Base-by-base conservation (phyloP, 2,329 filamentous ascomycete species). In the Stagonosporopsis cucurbitacearum region DNA sequence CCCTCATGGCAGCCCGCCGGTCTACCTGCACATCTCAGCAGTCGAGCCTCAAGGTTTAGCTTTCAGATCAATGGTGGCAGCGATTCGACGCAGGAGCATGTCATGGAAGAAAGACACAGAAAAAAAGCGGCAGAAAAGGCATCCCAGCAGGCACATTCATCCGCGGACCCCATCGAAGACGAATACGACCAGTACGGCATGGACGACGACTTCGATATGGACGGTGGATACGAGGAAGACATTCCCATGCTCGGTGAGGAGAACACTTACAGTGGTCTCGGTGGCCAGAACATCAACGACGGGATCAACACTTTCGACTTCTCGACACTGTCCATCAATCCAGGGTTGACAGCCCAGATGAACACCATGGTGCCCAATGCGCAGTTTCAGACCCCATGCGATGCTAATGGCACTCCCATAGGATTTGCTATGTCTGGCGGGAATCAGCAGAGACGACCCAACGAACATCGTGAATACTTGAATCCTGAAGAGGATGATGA, bases 21-120 rank as follows among this genome's bases (percentile, higher is more conserved):
- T 12, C 55, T 77, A 11, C 79, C 78, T 4, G 73, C 77, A 41
- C 79, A 81, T 60, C 70, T 79, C 41, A 76, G 74, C 3, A 92
- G 89, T 70, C 90, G 88, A 11, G 90, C 90, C 0, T 92, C 89
- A 0, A 81, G 90, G 13, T 93, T 94, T 69, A 93, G 90, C 66
- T 94, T 94, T 67, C 90, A 93, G 67, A 90, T 92, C 81, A 84
- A 87, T 15, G 88, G 88, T 23, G 88, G 87, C 5, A 85, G 85
- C 6, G 88, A 88, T 13, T 86, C 84, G 4, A 78, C 80, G 0
- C 84, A 88, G 66, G 86, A 88, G 72, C 88, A 87, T 72, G 72
- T 89, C 33, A 77, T 92, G 36, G 91, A 92, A 71, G 90, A 91
- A 64, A 84, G 86, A 43, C 89, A 92, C 71, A 88, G 75, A 15